Base-by-base conservation (phyloP, 164 flowering plant species). In the Vitis rupestris region DNA sequence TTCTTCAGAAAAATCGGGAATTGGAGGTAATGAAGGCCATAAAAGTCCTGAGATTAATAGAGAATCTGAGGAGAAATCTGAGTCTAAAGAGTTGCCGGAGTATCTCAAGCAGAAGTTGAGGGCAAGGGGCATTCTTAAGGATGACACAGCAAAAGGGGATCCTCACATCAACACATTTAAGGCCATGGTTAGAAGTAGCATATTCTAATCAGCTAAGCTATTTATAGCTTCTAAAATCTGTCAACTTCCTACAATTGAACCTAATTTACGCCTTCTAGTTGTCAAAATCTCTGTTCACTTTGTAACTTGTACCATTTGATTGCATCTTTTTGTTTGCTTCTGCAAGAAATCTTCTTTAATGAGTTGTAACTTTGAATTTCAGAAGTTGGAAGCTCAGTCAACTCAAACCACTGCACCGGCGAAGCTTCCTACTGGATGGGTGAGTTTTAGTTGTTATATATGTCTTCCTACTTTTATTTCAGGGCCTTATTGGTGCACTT, bases 111-210 rank as follows among this genome's bases (percentile, higher is more conserved):
- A 87, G 78, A 95, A 82, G 80, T 74, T 93, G 76, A 93, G 72
- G 80, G 94, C 97, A 11, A 88, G 99, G 80, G 99, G 99, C n/a
- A 90, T 93, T 77, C 82, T 95, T 27, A 90, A 84, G 70, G 91
- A 86, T 65, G 79, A 72, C 11, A 61, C 73, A 55, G 68, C 70
- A 30, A 70, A 71, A 49, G 77, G 29, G 61, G 62, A 59, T 70
- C 52, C 72, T 31, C 44, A 37, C 44, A 37, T 23, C 44, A 37
- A 37, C 44, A 37, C 44, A 37, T 37, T 4, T 37, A 37, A 37
- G 44, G 44, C 44, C 44, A 37, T 37, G 44, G 7, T 37, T 37
- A 37, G 44, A 37, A 37, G 44, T 37, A 37, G 44, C 27, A 23
- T 23, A 23, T 23, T 23, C 27, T 23, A 37, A 37, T 37, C 44